Base-by-base conservation (phyloP, 2,329 filamentous ascomycete species). In the Didymosphaeria variabile region DNA sequence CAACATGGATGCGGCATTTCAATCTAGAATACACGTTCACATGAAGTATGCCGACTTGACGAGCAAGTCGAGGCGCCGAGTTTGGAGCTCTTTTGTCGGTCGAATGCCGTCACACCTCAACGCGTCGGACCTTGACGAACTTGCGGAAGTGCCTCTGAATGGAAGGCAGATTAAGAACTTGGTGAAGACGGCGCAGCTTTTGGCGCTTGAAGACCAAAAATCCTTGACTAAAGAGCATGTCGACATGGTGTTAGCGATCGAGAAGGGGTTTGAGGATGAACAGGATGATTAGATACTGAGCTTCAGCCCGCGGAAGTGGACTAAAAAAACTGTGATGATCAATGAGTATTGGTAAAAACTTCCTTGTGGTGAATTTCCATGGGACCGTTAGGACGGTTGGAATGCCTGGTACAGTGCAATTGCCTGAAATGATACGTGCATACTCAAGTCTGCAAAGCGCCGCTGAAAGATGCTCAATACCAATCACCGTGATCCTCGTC, bases 401-500 rank as follows among this genome's bases (percentile, higher is more conserved):
- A 21, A 23, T 45, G 19, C 42, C 19, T 23, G 19, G n/a, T 23
- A 13, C 21, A 21, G 19, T 23, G 13, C 19, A 7, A 6, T 8
- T 29, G 21, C 45, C 4, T 17, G 19, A 17, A 47, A 46, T 12
- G 17, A 51, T 23, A n/a, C 31, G 7, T 21, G 17, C 15, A 51
- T 21, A 13, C 5, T 6, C 9, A 34, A 31, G 3, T 10, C 2
- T 51, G 31, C 3, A 51, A 9, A 36, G 29, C 47, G 31, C 9
- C 4, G 38, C 15, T n/a, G 4, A 21, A 40, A 40, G 19, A 40
- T 19, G 45, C 3, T 69, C 57, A 88, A 75, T 88, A 89, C 87
- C 87, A 89, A 58, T 80, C 79, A 69, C 86, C 77, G 1, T 84
- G 85, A 32, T 84, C 81, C 68, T 89, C 87, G 0, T 85, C 85